These are phyloP conservation scores for Cyberlindnera mycetangii DNA, from an alignment of 805 yeast species.

Conservation along the genomic window DNA sequence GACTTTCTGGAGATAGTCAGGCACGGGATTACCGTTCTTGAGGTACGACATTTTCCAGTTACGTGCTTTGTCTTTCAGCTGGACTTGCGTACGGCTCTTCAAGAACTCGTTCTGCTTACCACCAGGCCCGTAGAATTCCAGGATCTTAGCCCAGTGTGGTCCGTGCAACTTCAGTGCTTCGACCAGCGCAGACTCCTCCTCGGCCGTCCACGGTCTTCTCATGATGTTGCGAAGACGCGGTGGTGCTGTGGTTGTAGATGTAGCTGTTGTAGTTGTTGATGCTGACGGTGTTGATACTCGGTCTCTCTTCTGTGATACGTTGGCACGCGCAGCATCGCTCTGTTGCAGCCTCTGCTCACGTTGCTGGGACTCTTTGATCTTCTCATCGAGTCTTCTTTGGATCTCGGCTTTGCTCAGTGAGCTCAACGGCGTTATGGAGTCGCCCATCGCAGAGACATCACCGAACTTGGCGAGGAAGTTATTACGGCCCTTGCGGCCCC, in stretches of 20 bases:
- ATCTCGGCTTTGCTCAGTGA: constrained; percentile 25
- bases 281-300: neutral
- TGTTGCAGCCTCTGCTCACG: constrained; percentile 8
- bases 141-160: constrained; percentile 89
- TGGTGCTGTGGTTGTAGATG: constrained; percentile 11
- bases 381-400: constrained; percentile 16
- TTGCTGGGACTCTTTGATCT: constrained; percentile 17
- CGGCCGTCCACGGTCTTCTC: constrained; percentile 81
- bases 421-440: constrained; percentile 1
- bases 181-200: constrained; percentile 81
- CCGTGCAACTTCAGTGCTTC: constrained; percentile 80
- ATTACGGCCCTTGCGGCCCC: constrained; percentile 55
- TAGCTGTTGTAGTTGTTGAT: constrained; percentile 8
- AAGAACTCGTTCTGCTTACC: constrained; percentile 80
- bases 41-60: constrained; percentile 89
- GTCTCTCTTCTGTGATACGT: neutral
- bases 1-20: constrained; percentile 74
- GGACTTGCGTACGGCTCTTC: constrained; percentile 87
- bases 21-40: constrained; percentile 72
- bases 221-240: constrained; percentile 30
- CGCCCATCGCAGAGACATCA: constrained; percentile 4
- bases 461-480: constrained; percentile 15
- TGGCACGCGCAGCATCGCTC: neutral
- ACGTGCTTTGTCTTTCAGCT: constrained; percentile 93
- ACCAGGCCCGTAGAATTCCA: constrained; percentile 92